Conservation (phyloP, 75 land plant species). For the Pinus taeda region DNA sequence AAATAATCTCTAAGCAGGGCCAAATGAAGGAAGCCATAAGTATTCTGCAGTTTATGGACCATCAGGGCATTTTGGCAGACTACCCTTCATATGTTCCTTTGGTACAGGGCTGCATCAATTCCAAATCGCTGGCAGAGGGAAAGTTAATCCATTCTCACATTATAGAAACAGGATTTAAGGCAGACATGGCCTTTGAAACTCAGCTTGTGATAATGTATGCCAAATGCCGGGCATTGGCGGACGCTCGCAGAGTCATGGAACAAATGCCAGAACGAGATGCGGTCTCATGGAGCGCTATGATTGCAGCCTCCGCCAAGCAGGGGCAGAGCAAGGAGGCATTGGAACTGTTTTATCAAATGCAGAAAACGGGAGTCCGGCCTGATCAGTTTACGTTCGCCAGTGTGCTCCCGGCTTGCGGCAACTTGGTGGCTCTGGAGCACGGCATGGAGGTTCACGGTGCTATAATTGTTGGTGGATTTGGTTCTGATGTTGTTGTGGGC, state of each 20-base stretch:
- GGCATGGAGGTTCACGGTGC: constrained; percentile 15
- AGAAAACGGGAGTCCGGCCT: not conserved
- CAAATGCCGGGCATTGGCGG: constrained; percentile 38
- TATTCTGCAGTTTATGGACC: not conserved
- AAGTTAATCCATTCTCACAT: constrained; percentile 1
- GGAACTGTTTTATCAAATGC: constrained; percentile 25
- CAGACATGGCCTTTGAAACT: not conserved
- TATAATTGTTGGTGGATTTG: constrained; percentile 3
- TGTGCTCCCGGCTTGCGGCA: constrained; percentile 18
- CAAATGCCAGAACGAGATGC: constrained; percentile 44
- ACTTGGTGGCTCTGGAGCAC: not conserved
- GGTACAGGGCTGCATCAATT: constrained; percentile 1
- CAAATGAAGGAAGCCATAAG: not conserved
- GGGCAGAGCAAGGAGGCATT: constrained; percentile 47
- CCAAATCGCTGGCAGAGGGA: constrained; percentile 1
- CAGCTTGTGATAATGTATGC: constrained; percentile 56
- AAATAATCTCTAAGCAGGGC: not conserved
- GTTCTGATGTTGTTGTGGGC: constrained; percentile 21
- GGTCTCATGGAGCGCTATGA: constrained; percentile 66
- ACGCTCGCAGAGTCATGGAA: constrained; percentile 41
- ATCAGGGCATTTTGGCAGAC: constrained; percentile 1
- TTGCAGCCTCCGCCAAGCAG: constrained; percentile 45
- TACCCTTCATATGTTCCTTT: not conserved
- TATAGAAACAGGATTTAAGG: not conserved
- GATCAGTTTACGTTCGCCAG: constrained; percentile 23